phyloP scores from a whole-genome alignment of 208 protist genomes.

The Naegleria gruberi region DNA sequence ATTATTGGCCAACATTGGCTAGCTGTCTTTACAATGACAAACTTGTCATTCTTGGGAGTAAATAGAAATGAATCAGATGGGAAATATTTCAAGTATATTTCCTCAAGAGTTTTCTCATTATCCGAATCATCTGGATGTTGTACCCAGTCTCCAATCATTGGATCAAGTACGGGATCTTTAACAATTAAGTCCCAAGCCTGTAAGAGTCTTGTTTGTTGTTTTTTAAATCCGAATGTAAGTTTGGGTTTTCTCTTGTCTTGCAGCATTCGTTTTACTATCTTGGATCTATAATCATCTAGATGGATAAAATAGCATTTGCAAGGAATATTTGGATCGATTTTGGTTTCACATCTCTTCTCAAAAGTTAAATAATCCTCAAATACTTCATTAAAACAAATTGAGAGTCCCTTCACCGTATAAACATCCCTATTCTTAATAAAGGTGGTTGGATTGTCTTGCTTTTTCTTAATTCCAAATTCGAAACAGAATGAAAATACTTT shows the following conservation, averaged over 20 bases:
- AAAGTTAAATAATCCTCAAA: not conserved
- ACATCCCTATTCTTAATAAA: not conserved
- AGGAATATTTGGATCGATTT: not conserved
- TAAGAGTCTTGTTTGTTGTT: not conserved
- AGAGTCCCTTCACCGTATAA: not conserved
- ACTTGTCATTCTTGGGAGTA: not conserved
- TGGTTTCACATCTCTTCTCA: not conserved
- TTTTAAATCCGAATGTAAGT: not conserved
- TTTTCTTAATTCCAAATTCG: not conserved
- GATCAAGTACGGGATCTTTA: not conserved
- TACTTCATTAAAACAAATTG: not conserved
- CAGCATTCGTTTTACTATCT: not conserved
- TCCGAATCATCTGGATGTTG: not conserved
- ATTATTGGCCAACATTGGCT: not conserved
- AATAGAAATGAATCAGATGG: not conserved
- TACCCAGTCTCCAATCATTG: not conserved
- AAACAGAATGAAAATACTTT: not conserved
- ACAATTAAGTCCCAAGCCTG: not conserved
- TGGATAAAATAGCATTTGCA: not conserved
- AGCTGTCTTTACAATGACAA: not conserved
- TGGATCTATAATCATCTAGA: not conserved
- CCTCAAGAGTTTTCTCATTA: not conserved
- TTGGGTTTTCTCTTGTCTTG: not conserved
- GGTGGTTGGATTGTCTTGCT: not conserved
- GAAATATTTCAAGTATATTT: not conserved